Conservation (phyloP, 768 basidiomycete genomes). For the Tylopilus balloui region DNA sequence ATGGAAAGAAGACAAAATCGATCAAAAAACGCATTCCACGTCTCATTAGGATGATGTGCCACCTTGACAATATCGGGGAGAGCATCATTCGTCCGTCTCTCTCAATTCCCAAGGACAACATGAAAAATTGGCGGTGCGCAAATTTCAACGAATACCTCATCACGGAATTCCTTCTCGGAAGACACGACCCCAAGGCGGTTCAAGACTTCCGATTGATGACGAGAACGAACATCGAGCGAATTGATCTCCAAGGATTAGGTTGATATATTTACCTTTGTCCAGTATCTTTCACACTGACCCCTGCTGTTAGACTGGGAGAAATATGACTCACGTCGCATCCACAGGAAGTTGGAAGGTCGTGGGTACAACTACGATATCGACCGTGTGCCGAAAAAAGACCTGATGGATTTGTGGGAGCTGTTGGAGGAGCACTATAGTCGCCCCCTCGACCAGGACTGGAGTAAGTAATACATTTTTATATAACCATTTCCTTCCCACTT, state of each 20-base stretch:
- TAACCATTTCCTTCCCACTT: too few relatives aligned
- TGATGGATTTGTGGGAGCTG: neutral
- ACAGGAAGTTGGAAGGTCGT: neutral
- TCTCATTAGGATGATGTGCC: neutral
- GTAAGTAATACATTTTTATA: neutral
- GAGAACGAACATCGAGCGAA: neutral
- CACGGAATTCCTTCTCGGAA: neutral
- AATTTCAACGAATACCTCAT: neutral
- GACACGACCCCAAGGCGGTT: neutral
- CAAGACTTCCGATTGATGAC: neutral
- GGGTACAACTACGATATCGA: neutral
- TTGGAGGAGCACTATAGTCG: neutral
- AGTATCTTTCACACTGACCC: neutral
- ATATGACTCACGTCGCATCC: neutral
- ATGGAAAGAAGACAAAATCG: neutral
- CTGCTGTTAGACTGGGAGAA: neutral
- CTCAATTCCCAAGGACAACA: neutral
- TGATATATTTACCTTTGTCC: too few relatives aligned
- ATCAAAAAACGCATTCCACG: neutral
- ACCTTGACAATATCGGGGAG: neutral
- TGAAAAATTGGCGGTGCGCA: neutral
- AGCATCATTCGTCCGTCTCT: neutral
- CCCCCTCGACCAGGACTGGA: neutral
- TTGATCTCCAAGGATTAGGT: neutral
- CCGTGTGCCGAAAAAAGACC: neutral